These are phyloP conservation scores for Gossypium arboreum DNA, from an alignment of 345 rosid genomes.

Conservation along the genomic window DNA sequence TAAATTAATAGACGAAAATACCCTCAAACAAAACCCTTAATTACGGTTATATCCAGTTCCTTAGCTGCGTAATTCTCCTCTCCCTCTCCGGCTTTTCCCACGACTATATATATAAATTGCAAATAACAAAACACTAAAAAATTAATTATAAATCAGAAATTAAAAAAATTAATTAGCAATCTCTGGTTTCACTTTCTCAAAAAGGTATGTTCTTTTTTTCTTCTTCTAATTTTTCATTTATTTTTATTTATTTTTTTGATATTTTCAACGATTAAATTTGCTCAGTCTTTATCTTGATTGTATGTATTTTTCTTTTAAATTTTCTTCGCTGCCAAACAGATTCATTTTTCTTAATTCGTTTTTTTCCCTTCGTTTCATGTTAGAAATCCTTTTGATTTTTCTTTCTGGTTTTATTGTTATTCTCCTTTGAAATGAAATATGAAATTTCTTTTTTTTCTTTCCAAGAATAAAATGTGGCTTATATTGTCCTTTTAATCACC, in stretches of 20 bases:
- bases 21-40: conserved; percentile 13
- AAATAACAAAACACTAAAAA: neutral
- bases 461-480: neutral
- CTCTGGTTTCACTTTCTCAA: neutral
- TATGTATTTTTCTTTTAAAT: neutral
- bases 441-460: neutral
- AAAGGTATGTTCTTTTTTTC: conserved; percentile 15
- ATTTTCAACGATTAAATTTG: neutral
- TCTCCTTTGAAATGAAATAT: neutral
- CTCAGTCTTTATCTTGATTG: neutral
- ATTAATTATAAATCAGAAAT: neutral
- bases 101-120: neutral
- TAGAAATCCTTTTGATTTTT: neutral
- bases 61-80: neutral
- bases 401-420: neutral
- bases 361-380: neutral
- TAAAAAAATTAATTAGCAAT: neutral
- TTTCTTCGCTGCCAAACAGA: neutral
- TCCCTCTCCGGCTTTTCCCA: neutral
- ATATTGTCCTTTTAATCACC: neutral
- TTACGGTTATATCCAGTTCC: neutral
- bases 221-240: neutral
- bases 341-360: neutral
- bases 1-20: conserved; percentile 18
- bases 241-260: neutral